Conservation (phyloP, 148 eudicot species). For the Vaccinium myrtillus region DNA sequence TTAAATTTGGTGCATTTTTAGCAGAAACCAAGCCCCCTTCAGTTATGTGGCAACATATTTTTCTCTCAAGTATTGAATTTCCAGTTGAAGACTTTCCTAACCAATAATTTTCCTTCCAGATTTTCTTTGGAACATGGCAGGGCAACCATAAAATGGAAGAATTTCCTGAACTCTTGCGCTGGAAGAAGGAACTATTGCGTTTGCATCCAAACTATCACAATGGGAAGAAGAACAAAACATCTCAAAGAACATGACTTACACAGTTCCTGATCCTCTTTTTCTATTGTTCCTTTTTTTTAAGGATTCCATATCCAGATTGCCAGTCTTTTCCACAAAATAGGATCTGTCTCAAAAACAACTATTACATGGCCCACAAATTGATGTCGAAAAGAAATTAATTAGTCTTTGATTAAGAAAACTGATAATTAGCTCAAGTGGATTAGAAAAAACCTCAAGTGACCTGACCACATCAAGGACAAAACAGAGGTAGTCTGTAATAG, state of each 20-base stretch:
- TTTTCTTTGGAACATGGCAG: background rate
- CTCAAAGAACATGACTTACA: background rate
- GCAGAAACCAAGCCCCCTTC: background rate
- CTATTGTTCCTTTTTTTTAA: background rate
- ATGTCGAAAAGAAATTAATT: background rate
- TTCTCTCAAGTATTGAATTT: background rate
- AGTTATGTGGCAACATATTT: background rate
- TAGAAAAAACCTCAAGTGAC: background rate
- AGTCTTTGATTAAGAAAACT: background rate
- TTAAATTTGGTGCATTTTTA: background rate
- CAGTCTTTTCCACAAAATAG: background rate
- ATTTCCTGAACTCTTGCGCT: background rate
- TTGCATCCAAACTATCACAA: background rate
- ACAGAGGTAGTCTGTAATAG: conserved; percentile 3
- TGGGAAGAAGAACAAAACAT: background rate
- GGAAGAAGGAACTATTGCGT: background rate
- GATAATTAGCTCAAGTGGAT: background rate
- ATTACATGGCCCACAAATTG: background rate
- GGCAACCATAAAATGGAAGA: background rate
- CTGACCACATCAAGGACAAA: background rate
- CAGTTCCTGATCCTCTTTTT: background rate
- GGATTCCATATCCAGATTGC: background rate
- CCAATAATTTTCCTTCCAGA: background rate
- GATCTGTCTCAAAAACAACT: background rate
- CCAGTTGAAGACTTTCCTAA: background rate